Evolutionary conservation across 805 yeast species (phyloP).

Genomic region (Metschnikowia borealis): DNA sequence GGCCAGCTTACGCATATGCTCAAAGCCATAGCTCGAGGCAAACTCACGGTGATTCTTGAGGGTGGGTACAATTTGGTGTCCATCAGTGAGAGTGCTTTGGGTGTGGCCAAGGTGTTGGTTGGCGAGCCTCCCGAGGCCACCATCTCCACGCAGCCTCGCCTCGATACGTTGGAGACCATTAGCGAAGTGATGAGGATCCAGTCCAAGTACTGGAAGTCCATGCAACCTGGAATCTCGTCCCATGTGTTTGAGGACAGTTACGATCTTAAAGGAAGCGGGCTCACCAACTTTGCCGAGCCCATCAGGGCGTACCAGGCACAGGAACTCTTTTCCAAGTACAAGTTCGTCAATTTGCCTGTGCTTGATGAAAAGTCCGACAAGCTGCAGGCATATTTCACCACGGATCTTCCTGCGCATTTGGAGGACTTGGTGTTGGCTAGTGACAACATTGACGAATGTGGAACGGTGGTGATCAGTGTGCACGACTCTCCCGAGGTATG

Average conservation of each 20-base stretch:
- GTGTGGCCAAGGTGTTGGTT: conserved; percentile 83
- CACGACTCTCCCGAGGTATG: conserved; percentile 93
- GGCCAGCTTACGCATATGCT: conserved; percentile 94
- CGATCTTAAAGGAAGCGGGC: conserved; percentile 34
- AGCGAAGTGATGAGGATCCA: conserved; percentile 79
- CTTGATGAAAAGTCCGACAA: conserved; percentile 25
- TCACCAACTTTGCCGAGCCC: conserved; percentile 64
- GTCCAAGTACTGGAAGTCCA: conserved; percentile 81
- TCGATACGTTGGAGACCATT: conserved; percentile 74
- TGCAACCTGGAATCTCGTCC: conserved; percentile 61
- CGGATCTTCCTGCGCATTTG: conserved; percentile 45
- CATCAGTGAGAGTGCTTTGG: conserved; percentile 84
- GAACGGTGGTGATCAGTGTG: conserved; percentile 64
- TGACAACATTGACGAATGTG: conserved; percentile 58
- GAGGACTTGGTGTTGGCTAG: conserved; percentile 70
- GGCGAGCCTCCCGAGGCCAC: conserved; percentile 94
- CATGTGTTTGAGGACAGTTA: conserved; percentile 37
- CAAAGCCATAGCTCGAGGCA: conserved; percentile 84
- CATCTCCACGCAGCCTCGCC: conserved; percentile 59
- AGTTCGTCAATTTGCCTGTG: conserved; percentile 68
- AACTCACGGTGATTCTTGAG: conserved; percentile 83
- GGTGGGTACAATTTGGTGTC: conserved; percentile 96
- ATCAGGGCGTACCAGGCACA: conserved; percentile 67
- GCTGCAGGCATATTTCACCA: conserved; percentile 23
- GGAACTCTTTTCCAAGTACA: conserved; percentile 49